Conservation (phyloP, 2,329 filamentous ascomycete genomes). For the Xylariomycetidae sp. region DNA sequence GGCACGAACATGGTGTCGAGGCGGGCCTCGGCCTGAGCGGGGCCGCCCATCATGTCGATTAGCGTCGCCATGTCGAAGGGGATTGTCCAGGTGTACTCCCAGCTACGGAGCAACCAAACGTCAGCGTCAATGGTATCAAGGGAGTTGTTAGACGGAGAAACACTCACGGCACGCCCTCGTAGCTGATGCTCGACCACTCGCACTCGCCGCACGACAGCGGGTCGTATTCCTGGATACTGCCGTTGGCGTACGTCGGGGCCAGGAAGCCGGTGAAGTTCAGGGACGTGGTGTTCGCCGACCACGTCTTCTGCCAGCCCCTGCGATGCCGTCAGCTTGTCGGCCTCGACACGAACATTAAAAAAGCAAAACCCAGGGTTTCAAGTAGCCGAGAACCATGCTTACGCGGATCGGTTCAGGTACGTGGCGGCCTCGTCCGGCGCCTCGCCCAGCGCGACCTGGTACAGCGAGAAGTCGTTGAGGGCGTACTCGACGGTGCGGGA, state of each 20-base stretch:
- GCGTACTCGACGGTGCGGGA: constrained; percentile 52
- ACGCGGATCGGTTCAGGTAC: constrained; percentile 45
- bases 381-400: too few relatives aligned
- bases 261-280: constrained; percentile 49
- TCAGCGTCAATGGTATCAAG: too few relatives aligned
- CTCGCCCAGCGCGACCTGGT: constrained; percentile 48
- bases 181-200: constrained; percentile 39
- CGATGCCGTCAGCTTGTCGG: too few relatives aligned
- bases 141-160: too few relatives aligned
- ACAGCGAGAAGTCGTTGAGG: constrained; percentile 51
- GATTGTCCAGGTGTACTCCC: constrained; percentile 51
- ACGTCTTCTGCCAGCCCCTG: constrained; percentile 58
- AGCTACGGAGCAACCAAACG: constrained; percentile 5
- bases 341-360: too few relatives aligned
- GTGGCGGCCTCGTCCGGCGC: constrained; percentile 40
- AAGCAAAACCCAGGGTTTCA: too few relatives aligned
- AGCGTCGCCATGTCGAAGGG: constrained; percentile 52
- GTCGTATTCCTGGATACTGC: constrained; percentile 37
- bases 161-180: constrained; percentile 35
- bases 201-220: constrained; percentile 47
- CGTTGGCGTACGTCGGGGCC: constrained; percentile 44
- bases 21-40: constrained; percentile 42
- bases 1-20: constrained; percentile 30
- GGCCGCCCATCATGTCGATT: constrained; percentile 46
- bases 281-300: constrained; percentile 42